Percentiles rank a stretch among this genome's conserved stretches.
Evolutionary conservation across 2,329 filamentous ascomycete genomes (phyloP).

Genomic region (Stagonosporopsis vannaccii): DNA sequence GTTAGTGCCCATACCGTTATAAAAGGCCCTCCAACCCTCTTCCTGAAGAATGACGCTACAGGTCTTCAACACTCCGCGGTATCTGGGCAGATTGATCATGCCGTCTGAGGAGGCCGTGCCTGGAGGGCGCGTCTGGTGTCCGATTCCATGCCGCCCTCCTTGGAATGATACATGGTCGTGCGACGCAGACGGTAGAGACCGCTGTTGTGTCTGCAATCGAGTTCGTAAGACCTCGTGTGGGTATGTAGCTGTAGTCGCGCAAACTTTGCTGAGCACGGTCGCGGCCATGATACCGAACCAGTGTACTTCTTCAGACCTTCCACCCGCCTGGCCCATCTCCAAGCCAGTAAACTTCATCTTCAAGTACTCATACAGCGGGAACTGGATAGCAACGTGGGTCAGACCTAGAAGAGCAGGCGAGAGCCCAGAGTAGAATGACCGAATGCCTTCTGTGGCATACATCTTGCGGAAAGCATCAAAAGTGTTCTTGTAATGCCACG

Average conservation of each 20-base stretch:
- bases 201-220: conserved; percentile 89
- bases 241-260: conserved; percentile 94
- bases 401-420: conserved; percentile 90
- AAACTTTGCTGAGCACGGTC: conserved; percentile 91
- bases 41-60: conserved; percentile 85
- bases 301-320: conserved; percentile 67
- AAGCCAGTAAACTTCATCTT: conserved; percentile 90
- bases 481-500: conserved; percentile 91
- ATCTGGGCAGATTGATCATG: conserved; percentile 64
- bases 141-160: conserved; percentile 41
- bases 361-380: conserved; percentile 93
- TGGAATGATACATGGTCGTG: conserved; percentile 60
- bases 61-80: conserved; percentile 81
- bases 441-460: conserved; percentile 87
- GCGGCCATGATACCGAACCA: conserved; percentile 86
- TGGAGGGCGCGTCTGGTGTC: conserved; percentile 54
- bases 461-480: conserved; percentile 94
- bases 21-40: conserved; percentile 96
- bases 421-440: conserved; percentile 93
- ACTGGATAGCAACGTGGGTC: conserved; percentile 95
- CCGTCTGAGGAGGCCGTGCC: conserved; percentile 62
- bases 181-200: conserved; percentile 61
- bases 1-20: conserved; percentile 96
- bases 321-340: conserved; percentile 77
- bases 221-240: conserved; percentile 97